Base-by-base conservation (phyloP, 352 stramenopile species). In the Globisporangium splendens region DNA sequence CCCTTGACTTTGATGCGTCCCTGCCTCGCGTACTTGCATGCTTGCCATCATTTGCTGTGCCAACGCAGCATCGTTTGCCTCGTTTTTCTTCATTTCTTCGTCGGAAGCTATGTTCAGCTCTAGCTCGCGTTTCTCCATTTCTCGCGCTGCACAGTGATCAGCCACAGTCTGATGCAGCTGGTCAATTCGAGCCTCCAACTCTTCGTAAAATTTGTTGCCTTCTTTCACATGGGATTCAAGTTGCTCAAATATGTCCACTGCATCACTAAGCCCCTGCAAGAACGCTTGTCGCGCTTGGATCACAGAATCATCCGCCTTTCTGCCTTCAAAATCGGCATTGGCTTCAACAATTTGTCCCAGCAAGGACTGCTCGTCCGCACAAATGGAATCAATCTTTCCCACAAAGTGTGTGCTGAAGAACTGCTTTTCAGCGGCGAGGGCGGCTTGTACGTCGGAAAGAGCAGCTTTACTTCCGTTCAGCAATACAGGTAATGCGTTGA, bases 11-110 rank as follows among this genome's bases (percentile, higher is more conserved):
- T 1, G 15, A 33, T 8, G 8, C 5, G 28, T 31, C 5, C 2
- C 5, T 35, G 33, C 53, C 48, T 73, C 61, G 1, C 65, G 61
- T 15, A 89, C 46, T 28, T 70, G 75, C 74, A 87, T 73, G 55
- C 85, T 77, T n/a, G 68, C 72, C 79, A 88, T 83, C 79, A 89
- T 89, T 54, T 86, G 79, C 56, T 84, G 73, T 0, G 80, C 80
- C 50, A 90, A 49, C 18, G 60, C 69, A 35, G 77, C 74, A 46
- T 90, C 80, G 15, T 75, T 66, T 24, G 56, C 63, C 41, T 88
- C 77, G 7, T 72, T 75, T 22, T 86, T 59, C 20, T 66, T 56
- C 64, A 83, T 75, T 51, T 85, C 77, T 44, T 86, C 68, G 41
- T 87, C 76, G 4, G 72, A 70, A 2, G 68, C 70, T 42, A 92